Conservation (phyloP, 345 rosid genomes). For the Populus deltoides region DNA sequence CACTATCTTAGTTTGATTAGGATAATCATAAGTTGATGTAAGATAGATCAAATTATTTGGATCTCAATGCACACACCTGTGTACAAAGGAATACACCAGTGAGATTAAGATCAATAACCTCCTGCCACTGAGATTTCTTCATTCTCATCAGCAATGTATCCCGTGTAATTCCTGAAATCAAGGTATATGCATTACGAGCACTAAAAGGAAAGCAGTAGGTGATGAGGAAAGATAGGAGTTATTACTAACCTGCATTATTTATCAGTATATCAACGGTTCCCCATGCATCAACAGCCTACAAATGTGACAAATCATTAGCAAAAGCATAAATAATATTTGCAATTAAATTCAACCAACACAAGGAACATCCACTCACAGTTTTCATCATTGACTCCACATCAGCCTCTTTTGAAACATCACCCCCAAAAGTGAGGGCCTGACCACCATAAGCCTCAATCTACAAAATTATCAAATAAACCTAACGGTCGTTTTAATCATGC, state of each 20-base stretch:
- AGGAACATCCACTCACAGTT: constrained; percentile 52
- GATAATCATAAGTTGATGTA: constrained; percentile 6
- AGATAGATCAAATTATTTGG: constrained; percentile 5
- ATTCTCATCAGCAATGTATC: constrained; percentile 89
- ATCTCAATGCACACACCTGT: constrained; percentile 52
- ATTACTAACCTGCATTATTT: constrained; percentile 83
- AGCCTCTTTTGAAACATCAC: constrained; percentile 89
- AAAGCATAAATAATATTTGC: neutral
- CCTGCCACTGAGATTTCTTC: constrained; percentile 94
- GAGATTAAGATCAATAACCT: constrained; percentile 88
- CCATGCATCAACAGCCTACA: constrained; percentile 90
- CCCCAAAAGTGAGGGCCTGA: constrained; percentile 87
- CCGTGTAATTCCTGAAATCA: constrained; percentile 70
- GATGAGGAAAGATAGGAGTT: neutral
- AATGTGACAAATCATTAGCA: constrained; percentile 13
- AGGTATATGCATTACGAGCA: neutral
- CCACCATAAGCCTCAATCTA: constrained; percentile 93
- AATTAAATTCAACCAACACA: constrained; percentile 7
- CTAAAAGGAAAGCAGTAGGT: neutral
- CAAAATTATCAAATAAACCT: constrained; percentile 18
- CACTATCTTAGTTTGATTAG: constrained; percentile 24
- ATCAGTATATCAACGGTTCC: constrained; percentile 91
- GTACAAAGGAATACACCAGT: constrained; percentile 93
- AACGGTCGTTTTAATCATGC: constrained; percentile 14
- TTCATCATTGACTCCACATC: constrained; percentile 95